Base-by-base conservation (phyloP, 371 early-diverging fungal genomes). In the Blakeslea trispora region DNA sequence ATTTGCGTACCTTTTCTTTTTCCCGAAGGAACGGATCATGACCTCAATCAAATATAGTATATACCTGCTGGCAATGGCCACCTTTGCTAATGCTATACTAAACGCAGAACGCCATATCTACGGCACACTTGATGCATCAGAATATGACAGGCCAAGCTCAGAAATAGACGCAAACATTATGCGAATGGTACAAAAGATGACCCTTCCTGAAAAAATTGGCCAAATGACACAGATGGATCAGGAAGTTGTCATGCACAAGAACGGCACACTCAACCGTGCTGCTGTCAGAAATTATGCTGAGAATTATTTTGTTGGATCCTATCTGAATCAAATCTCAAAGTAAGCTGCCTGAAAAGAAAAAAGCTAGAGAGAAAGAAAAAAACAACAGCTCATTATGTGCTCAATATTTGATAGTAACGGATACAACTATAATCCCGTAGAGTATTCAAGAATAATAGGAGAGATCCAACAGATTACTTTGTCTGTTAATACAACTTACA, bases 221-320 rank as follows among this genome's bases (percentile, higher is more conserved):
- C 89, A 89, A 58, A 83, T 89, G 85, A 79, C 83, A 7, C 89
- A 88, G 62, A 63, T 87, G 28, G 77, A 84, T 31, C 65, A 72
- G 39, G 64, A 64, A 24, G 22, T 66, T 59, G 64, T 82, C 0
- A 35, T 78, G 13, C 53, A 60, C 21, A 40, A 44, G 32, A 73
- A 81, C 61, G 82, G 82, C 21, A 41, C 53, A 9, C 44, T 77
- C 13, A 80, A 82, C 43, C 47, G 49, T 14, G 75, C 81, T 15
- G 75, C 75, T 5, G 80, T 77, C 2, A 66, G 75, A 53, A 63
- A 76, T 57, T 79, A 74, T 59, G 71, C 79, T 9, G 55, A 75
- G 22, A 75, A 71, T 10, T 75, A 69, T 37, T 63, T 57, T 42
- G 58, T 69, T 32, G 68, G 69, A n/a, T 68, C 71, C 4, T 71